phyloP scores from a whole-genome alignment of 2,329 filamentous ascomycete genomes.

The Trichoderma cornu-damae region DNA sequence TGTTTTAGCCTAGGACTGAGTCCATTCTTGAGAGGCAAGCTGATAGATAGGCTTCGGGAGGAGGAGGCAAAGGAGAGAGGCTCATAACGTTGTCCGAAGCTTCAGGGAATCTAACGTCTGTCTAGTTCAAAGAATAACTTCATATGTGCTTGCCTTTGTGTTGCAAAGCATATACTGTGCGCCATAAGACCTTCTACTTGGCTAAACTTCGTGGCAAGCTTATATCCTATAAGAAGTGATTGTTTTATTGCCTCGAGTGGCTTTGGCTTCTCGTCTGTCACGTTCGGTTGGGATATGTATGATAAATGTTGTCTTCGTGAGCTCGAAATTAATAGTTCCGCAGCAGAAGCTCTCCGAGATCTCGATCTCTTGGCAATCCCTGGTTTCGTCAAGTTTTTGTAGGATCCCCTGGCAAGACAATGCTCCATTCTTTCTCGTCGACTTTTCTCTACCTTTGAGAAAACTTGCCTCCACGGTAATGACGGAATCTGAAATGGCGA shows the following conservation, averaged over 20 bases:
- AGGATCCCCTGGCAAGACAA: constrained; percentile 76
- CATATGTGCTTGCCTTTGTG: too few species aligned
- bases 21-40: constrained; percentile 47
- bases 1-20: constrained; percentile 29
- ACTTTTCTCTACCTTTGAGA: constrained; percentile 48
- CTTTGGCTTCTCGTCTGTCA: constrained; percentile 78
- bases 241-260: constrained; percentile 67
- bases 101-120: too few species aligned
- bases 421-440: constrained; percentile 69
- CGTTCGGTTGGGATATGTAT: constrained; percentile 88
- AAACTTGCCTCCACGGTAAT: constrained; percentile 5
- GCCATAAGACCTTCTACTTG: too few species aligned
- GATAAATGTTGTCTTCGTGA: constrained; percentile 73
- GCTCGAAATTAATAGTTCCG: constrained; percentile 70
- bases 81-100: constrained; percentile 26
- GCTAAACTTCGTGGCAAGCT: constrained; percentile 63
- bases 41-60: constrained; percentile 48
- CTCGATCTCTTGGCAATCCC: constrained; percentile 69
- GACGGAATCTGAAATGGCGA: constrained; percentile 10
- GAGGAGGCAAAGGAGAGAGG: constrained; percentile 42
- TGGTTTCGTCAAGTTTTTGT: constrained; percentile 63
- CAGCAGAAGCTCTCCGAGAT: constrained; percentile 73
- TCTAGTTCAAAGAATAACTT: too few species aligned
- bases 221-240: constrained; percentile 77
- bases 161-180: too few species aligned